Conservation (phyloP, 345 rosid genomes). For the Stellera chamaejasme region DNA sequence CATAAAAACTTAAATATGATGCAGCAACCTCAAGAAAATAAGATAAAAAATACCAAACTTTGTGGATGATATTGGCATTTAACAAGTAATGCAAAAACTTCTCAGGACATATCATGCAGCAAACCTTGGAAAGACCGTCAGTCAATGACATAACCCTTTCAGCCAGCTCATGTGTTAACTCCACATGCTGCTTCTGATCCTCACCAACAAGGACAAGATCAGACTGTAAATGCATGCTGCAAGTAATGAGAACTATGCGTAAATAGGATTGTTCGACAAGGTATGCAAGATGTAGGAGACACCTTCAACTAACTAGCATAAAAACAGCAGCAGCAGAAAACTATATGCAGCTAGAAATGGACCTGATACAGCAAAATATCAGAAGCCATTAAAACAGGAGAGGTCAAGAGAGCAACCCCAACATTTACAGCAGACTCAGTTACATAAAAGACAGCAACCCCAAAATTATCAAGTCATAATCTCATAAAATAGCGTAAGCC, state of each 20-base stretch:
- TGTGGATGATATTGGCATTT: too few relatives aligned
- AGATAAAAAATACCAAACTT: too few relatives aligned
- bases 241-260: conserved; percentile 30
- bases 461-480: conserved; percentile 2
- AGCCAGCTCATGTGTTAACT: conserved; percentile 82
- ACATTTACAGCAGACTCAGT: too few relatives aligned
- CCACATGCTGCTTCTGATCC: conserved; percentile 95
- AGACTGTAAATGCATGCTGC: conserved; percentile 56
- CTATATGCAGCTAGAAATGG: conserved; percentile 9
- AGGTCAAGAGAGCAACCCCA: conserved; percentile 68
- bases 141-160: conserved; percentile 90
- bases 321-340: background rate
- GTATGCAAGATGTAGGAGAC: conserved; percentile 4
- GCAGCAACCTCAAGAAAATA: too few relatives aligned
- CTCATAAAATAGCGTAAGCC: background rate
- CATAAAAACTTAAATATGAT: too few relatives aligned
- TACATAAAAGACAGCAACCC: too few relatives aligned
- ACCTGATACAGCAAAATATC: conserved; percentile 95
- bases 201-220: conserved; percentile 96
- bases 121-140: conserved; percentile 88
- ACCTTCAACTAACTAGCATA: background rate
- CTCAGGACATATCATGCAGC: conserved; percentile 5
- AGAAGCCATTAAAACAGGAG: conserved; percentile 87
- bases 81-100: conserved; percentile 1
- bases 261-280: conserved; percentile 16